Percentiles rank a stretch among this genome's conserved stretches.
Evolutionary conservation across 495 filamentous ascomycete genomes (phyloP).

Genomic region (Usnea hakonensis): DNA sequence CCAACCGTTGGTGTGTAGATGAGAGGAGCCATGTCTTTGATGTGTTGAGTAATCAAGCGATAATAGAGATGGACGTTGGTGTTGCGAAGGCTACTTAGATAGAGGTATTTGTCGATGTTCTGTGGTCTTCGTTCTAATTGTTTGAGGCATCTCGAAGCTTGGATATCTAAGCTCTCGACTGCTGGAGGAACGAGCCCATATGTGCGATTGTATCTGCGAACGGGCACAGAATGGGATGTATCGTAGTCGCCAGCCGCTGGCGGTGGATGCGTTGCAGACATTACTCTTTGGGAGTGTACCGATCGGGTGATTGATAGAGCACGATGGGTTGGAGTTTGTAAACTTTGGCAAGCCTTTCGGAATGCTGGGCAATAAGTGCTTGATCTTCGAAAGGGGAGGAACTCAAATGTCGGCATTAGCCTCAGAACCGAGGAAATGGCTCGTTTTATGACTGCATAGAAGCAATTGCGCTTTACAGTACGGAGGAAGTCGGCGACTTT

Average conservation of each 20-base stretch:
- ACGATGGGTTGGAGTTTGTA: neutral
- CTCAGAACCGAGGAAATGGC: neutral
- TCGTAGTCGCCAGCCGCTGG: constrained; percentile 46
- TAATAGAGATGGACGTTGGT: constrained; percentile 94
- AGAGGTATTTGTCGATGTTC: constrained; percentile 88
- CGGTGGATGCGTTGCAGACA: constrained; percentile 20
- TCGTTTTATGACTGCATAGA: neutral
- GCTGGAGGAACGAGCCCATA: constrained; percentile 65
- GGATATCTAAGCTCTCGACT: constrained; percentile 60
- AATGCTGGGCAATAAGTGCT: neutral
- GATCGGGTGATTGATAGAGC: neutral
- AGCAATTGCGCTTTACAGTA: neutral
- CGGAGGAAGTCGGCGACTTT: neutral
- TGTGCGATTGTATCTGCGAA: constrained; percentile 61
- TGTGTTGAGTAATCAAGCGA: constrained; percentile 80
- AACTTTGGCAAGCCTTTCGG: neutral
- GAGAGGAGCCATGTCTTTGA: constrained; percentile 83
- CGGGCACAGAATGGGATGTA: constrained; percentile 54
- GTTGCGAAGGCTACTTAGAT: constrained; percentile 78
- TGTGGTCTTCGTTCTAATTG: constrained; percentile 72
- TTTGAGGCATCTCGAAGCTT: constrained; percentile 61
- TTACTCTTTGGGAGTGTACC: constrained; percentile 10
- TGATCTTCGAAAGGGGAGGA: neutral
- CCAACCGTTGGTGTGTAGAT: constrained; percentile 98
- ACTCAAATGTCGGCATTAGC: constrained; percentile 9